Base-by-base conservation (phyloP, 1,139 yeast genomes). In the Geotrichum phurueaensis region DNA sequence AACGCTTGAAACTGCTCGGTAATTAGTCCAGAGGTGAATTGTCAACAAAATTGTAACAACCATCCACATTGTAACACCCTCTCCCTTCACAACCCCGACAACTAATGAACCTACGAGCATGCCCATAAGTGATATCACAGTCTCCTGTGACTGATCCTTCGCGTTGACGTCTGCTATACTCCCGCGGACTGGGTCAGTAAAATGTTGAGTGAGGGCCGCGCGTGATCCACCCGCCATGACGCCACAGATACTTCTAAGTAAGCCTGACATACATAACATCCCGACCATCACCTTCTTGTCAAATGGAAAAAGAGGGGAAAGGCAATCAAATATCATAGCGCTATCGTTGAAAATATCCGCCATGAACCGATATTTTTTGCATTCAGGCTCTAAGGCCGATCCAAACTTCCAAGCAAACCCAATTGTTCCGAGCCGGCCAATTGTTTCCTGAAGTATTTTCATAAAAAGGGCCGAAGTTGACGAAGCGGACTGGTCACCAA, bases 191-290 rank as follows among this genome's bases (percentile, higher is more conserved):
- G 76, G 71, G 58, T 71, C 69, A 2, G 78, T 75, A 59, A 75
- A 75, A 60, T 75, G 78, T 65, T 71, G 74, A 9, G 78, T 74
- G 59, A 75, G 67, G 2, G 78, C 78, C 4, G 78, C 76, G 29
- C 75, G 64, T 7, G 76, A 71, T 7, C 77, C 76, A 18, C 74
- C 74, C 9, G 76, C 78, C 73, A 75, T 70, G 39, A 75, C 78
- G 6, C 76, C 76, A 60, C 78, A 75, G 15, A 75, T 66, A 20
- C 75, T 68, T 43, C 75, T 61, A 55, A 74, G 65, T 23, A 73
- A 60, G 0, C 77, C 78, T 2, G 77, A 72, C 63, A 67, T 62
- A 63, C 76, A 73, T 54, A 74, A 63, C 61, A 71, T 54, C n/a
- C 68, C 54, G 5, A 75, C 58, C 56, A 68, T 68, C 20, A 65